Evolutionary conservation across 2,329 filamentous ascomycete genomes (phyloP).

Genomic region (Diaporthe sp.): DNA sequence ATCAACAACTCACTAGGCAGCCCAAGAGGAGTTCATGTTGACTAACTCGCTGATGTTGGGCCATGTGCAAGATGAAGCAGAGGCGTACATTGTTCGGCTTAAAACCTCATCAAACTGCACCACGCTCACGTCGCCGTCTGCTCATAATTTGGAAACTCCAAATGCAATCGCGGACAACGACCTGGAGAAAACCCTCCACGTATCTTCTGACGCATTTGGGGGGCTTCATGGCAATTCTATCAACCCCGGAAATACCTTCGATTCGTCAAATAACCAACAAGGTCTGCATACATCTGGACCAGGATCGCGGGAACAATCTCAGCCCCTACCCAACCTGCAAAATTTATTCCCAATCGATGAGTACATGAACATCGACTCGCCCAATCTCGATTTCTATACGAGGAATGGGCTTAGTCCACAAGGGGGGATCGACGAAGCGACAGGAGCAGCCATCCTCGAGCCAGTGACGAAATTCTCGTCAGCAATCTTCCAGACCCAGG

Average conservation of each 20-base stretch:
- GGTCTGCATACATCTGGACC: background rate
- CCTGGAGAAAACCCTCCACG: fast-evolving
- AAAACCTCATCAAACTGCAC: background rate
- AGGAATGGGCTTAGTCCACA: background rate
- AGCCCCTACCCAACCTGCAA: background rate
- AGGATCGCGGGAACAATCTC: too few species aligned
- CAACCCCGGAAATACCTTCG: background rate
- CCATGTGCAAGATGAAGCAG: background rate
- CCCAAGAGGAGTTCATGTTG: fast-evolving
- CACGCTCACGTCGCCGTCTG: background rate
- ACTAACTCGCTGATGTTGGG: background rate
- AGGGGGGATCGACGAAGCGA: background rate
- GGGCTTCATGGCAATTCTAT: background rate
- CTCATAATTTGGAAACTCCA: too few species aligned
- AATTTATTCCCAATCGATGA: background rate
- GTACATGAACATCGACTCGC: background rate
- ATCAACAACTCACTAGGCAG: too few species aligned
- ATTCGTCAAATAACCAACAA: background rate
- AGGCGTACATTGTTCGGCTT: background rate
- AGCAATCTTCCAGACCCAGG: conserved; percentile 1
- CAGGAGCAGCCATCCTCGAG: background rate
- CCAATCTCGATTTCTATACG: background rate
- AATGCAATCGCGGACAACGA: fast-evolving
- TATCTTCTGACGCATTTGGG: background rate
- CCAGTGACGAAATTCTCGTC: background rate